Percentiles rank a stretch among this genome's conserved stretches.
Conservation (phyloP, 208 protist genomes). For the Trypanosoma avium region DNA sequence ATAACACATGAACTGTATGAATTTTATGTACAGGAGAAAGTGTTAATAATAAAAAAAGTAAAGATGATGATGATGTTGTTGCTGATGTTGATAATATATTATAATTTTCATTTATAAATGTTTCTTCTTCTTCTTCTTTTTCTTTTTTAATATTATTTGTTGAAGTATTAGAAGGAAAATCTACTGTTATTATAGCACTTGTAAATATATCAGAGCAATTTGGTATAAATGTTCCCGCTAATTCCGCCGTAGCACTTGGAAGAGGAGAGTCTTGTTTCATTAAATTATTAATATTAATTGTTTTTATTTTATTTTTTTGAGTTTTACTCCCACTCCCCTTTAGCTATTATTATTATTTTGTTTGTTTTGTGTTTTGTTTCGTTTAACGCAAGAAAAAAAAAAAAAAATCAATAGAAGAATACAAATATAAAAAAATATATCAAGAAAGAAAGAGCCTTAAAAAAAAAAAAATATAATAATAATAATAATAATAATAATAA, state of each 20-base stretch:
- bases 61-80: no score
- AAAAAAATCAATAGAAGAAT: slow-evolving; percentile 12
- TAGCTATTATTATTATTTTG: no score
- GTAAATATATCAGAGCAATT: slow-evolving; percentile 11
- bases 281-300: not conserved
- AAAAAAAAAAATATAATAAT: not conserved
- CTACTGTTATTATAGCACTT: slow-evolving; percentile 18
- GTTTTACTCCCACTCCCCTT: not conserved
- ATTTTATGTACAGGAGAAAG: slow-evolving; percentile 17
- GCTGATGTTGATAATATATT: no score
- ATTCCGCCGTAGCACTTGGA: slow-evolving; percentile 4
- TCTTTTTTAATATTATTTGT: no score
- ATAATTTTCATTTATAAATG: no score
- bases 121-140: no score
- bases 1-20: slow-evolving; percentile 3
- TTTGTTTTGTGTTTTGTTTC: not conserved
- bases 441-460: no score
- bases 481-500: no score
- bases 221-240: slow-evolving; percentile 8
- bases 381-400: not conserved
- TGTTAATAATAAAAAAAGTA: slow-evolving; percentile 9
- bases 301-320: not conserved
- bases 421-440: not conserved
- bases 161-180: slow-evolving; percentile 1
- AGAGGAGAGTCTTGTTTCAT: not conserved